A percentile compares a stretch with the other conserved stretches of the same genome.
Conservation (phyloP, 257 asterid genomes). For the Thymus mandschuricus region DNA sequence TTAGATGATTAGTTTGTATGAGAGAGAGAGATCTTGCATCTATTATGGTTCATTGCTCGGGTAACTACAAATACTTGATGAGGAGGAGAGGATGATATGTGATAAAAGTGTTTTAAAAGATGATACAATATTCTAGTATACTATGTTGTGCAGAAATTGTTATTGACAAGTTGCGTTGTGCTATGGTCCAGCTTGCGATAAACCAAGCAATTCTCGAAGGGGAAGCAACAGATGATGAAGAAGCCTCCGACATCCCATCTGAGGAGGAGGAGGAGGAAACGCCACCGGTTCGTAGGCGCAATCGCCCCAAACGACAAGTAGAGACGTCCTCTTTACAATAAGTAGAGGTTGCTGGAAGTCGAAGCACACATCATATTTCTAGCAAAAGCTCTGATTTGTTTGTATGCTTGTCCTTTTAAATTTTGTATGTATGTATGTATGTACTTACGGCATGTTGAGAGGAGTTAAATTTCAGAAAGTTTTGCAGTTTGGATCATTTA, state of each 20-base stretch:
- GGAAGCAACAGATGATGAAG: constrained; percentile 46
- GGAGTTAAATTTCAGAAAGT: no score
- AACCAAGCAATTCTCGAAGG: constrained; percentile 61
- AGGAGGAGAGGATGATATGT: no score
- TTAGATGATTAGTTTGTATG: no score
- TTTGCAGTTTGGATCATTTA: no score
- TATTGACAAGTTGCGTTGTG: constrained; percentile 16
- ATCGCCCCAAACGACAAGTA: constrained; percentile 78
- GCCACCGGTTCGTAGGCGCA: constrained; percentile 54
- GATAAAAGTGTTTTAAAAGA: no score
- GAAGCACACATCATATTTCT: not conserved
- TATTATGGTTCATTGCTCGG: no score
- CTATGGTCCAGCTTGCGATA: constrained; percentile 50
- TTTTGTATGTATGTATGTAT: not conserved
- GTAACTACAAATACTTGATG: no score
- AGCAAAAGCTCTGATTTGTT: no score
- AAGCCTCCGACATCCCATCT: constrained; percentile 25
- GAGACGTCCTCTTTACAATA: constrained; percentile 47
- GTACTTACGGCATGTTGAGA: no score
- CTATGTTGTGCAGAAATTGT: not conserved
- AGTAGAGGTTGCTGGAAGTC: not conserved
- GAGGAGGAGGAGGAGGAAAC: constrained; percentile 51
- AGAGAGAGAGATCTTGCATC: no score
- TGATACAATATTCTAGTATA: no score
- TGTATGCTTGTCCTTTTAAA: not conserved